These are phyloP conservation scores for Kernera saxatilis DNA, from an alignment of 345 rosid species.

Conservation along the genomic window DNA sequence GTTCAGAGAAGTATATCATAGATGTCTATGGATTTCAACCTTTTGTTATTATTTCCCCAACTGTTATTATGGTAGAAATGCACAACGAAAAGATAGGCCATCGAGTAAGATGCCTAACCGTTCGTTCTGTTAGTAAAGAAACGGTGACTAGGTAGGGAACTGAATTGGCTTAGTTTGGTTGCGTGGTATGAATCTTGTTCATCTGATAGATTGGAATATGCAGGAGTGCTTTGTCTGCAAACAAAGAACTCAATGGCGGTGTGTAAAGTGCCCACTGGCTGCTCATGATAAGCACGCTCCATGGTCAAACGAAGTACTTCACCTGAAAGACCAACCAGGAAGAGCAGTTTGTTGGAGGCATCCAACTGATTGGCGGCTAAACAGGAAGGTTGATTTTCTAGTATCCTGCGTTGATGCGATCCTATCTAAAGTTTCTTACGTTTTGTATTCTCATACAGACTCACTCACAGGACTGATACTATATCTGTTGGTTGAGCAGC, in stretches of 20 bases:
- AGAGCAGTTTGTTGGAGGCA: slow-evolving; percentile 92
- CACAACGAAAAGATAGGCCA: background rate
- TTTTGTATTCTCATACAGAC: slow-evolving; percentile 35
- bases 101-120: background rate
- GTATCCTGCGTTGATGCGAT: slow-evolving; percentile 37
- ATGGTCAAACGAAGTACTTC: slow-evolving; percentile 64
- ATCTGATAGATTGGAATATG: slow-evolving; percentile 2
- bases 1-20: background rate
- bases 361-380: slow-evolving; percentile 60
- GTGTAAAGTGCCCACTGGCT: slow-evolving; percentile 60
- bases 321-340: slow-evolving; percentile 51
- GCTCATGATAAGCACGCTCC: slow-evolving; percentile 80
- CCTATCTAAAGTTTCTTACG: background rate
- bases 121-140: background rate
- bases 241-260: slow-evolving; percentile 60
- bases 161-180: background rate
- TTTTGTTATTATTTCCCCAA: background rate
- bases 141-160: background rate
- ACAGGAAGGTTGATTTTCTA: slow-evolving; percentile 65
- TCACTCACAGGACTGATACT: slow-evolving; percentile 62
- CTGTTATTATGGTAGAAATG: background rate
- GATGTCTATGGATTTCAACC: background rate
- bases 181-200: background rate
- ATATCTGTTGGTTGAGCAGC: slow-evolving; percentile 79
- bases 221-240: slow-evolving; percentile 83